phyloP scores from a whole-genome alignment of 306 rosid species.

The Cucurbita moschata region DNA sequence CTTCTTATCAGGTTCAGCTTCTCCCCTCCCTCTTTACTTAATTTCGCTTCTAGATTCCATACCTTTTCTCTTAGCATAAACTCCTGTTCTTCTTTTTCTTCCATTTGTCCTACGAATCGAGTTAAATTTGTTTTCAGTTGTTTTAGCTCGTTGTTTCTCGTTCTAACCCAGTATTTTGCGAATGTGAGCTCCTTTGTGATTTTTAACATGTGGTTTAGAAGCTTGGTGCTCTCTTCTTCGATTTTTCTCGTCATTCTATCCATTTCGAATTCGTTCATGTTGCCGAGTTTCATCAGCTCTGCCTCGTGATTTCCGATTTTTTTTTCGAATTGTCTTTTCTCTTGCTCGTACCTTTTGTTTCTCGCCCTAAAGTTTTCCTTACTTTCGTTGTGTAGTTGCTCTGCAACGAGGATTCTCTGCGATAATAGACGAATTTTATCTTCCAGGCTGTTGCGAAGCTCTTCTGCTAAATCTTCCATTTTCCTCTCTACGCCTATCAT shows the following conservation, averaged over 20 bases:
- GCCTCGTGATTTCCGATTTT: constrained; percentile 24
- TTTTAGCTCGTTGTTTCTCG: constrained; percentile 22
- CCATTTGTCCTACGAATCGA: constrained; percentile 13
- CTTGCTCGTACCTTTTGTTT: constrained; percentile 28
- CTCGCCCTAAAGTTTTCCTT: constrained; percentile 28
- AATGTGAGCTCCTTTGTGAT: constrained; percentile 26
- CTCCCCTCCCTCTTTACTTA: constrained; percentile 49
- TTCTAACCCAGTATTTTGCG: constrained; percentile 30
- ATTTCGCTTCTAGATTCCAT: constrained; percentile 39
- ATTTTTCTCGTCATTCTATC: constrained; percentile 16
- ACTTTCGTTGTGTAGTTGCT: constrained; percentile 48
- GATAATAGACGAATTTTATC: constrained; percentile 38
- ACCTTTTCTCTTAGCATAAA: constrained; percentile 30
- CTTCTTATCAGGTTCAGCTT: constrained; percentile 30
- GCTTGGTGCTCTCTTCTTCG: constrained; percentile 17
- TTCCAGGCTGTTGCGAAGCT: constrained; percentile 29
- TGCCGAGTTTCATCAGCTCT: constrained; percentile 9
- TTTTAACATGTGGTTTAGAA: constrained; percentile 15
- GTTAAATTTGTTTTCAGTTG: constrained; percentile 14
- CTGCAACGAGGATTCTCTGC: constrained; percentile 54
- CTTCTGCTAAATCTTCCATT: constrained; percentile 44
- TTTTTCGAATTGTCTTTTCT: constrained; percentile 18
- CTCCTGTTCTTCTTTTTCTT: constrained; percentile 39
- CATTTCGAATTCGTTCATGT: constrained; percentile 8
- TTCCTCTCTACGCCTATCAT: constrained; percentile 29